These are phyloP conservation scores for Fraxinus pennsylvanica DNA, from an alignment of 257 asterid species.

Conservation along the genomic window DNA sequence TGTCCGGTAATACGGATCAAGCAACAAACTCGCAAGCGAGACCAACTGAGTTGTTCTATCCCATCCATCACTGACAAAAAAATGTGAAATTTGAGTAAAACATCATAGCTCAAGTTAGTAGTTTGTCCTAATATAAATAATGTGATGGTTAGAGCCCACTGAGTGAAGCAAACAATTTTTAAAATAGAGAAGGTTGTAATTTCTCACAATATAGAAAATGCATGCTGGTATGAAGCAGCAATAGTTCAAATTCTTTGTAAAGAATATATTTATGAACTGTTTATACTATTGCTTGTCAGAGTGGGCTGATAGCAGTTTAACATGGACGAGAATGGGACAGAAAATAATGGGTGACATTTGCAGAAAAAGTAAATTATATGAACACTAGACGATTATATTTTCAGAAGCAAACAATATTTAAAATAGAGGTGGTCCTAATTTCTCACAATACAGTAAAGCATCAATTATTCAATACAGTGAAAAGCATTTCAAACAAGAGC, in stretches of 20 bases:
- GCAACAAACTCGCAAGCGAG: constrained; percentile 90
- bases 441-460: constrained; percentile 1
- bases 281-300: constrained; percentile 1
- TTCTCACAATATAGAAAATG: constrained; percentile 10
- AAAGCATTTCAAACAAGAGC: not conserved
- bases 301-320: constrained; percentile 3
- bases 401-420: not conserved
- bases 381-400: not conserved
- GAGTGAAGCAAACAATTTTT: constrained; percentile 13
- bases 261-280: constrained; percentile 5
- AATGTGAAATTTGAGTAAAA: constrained; percentile 22
- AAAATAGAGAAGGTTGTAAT: constrained; percentile 17
- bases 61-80: constrained; percentile 91
- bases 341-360: constrained; percentile 13
- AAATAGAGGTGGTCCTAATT: constrained; percentile 17
- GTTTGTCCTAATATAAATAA: not conserved
- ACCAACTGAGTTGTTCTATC: constrained; percentile 96
- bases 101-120: constrained; percentile 22
- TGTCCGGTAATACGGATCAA: constrained; percentile 96
- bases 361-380: constrained; percentile 12
- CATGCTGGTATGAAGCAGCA: not conserved
- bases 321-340: constrained; percentile 4
- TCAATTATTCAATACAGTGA: not conserved
- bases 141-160: constrained; percentile 11
- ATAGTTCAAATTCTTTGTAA: constrained; percentile 4